These are phyloP conservation scores for Trichoderma sp. DNA, from an alignment of 2,329 filamentous ascomycete species.

Conservation along the genomic window DNA sequence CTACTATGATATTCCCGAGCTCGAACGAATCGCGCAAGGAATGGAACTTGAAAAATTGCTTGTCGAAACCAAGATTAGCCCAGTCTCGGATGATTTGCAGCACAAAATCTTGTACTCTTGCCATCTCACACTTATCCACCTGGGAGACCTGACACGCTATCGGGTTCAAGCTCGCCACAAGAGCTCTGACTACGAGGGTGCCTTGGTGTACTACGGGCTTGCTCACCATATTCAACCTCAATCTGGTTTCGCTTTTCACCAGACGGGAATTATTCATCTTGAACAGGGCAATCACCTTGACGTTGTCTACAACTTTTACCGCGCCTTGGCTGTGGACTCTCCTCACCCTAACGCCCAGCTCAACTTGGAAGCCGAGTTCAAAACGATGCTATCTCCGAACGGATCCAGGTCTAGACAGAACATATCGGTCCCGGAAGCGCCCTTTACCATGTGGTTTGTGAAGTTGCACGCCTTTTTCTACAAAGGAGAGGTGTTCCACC, in stretches of 20 bases:
- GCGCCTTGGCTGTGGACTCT: slow-evolving; percentile 69
- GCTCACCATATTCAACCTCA: slow-evolving; percentile 75
- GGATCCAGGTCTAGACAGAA: slow-evolving; percentile 33
- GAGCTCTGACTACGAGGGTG: slow-evolving; percentile 72
- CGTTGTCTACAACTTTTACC: slow-evolving; percentile 85
- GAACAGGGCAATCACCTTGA: slow-evolving; percentile 76
- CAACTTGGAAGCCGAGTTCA: slow-evolving; percentile 80
- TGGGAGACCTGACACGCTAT: slow-evolving; percentile 89
- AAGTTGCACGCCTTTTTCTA: slow-evolving; percentile 83
- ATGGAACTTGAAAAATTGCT: slow-evolving; percentile 44
- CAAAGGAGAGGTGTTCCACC: slow-evolving; percentile 64
- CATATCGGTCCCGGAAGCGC: slow-evolving; percentile 55
- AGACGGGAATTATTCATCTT: slow-evolving; percentile 81
- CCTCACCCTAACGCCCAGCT: slow-evolving; percentile 70
- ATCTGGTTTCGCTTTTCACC: slow-evolving; percentile 82
- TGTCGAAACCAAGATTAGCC: slow-evolving; percentile 42
- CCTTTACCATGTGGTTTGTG: slow-evolving; percentile 77
- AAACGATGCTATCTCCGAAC: slow-evolving; percentile 44
- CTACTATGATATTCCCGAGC: slow-evolving; percentile 52
- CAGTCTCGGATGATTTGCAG: slow-evolving; percentile 49
- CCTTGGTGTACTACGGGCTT: slow-evolving; percentile 79
- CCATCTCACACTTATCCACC: slow-evolving; percentile 76
- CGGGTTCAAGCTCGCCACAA: slow-evolving; percentile 70
- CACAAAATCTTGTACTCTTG: slow-evolving; percentile 68
- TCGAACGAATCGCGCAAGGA: slow-evolving; percentile 42